Percentiles rank a stretch among this genome's conserved stretches.
These are phyloP conservation scores for Drechslerella stenobrocha DNA, from an alignment of 2,329 filamentous ascomycete species.

Conservation along the genomic window DNA sequence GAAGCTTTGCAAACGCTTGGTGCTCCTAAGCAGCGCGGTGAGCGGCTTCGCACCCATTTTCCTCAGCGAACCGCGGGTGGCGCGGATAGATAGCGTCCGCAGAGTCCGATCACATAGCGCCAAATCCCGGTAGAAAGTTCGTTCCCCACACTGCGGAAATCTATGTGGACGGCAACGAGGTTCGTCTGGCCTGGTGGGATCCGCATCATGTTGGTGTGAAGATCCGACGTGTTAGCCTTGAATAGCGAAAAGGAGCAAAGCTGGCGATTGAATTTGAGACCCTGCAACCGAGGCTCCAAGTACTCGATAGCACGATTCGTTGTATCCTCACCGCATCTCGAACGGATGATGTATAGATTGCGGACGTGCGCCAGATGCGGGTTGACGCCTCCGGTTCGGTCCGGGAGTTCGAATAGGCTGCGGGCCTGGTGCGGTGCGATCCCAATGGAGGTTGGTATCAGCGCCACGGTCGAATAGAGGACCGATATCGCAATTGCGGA, in stretches of 20 bases:
- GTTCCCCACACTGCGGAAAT: too few relatives aligned
- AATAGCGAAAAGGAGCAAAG: too few relatives aligned
- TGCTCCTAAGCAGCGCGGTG: background rate
- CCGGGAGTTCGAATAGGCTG: background rate
- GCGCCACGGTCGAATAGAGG: slow-evolving; percentile 17
- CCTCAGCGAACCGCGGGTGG: background rate
- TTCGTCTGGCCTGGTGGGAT: background rate
- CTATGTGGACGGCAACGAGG: slow-evolving; percentile 15
- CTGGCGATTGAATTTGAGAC: too few relatives aligned
- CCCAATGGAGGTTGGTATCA: slow-evolving; percentile 15
- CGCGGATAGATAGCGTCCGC: slow-evolving; percentile 4
- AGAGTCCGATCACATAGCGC: background rate
- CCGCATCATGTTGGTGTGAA: background rate
- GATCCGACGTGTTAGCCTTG: too few relatives aligned
- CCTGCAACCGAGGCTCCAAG: too few relatives aligned
- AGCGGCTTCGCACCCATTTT: background rate
- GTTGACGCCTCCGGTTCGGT: too few relatives aligned
- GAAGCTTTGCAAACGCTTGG: slow-evolving; percentile 14
- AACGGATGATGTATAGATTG: slow-evolving; percentile 21
- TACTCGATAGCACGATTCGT: too few relatives aligned
- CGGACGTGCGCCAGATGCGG: slow-evolving; percentile 11
- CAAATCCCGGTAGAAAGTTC: slow-evolving; percentile 8
- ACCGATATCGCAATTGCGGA: slow-evolving; percentile 14
- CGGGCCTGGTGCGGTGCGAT: slow-evolving; percentile 9
- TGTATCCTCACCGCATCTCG: slow-evolving; percentile 1